Base-by-base conservation (phyloP, 768 basidiomycete species). In the Steccherinum ochraceum region DNA sequence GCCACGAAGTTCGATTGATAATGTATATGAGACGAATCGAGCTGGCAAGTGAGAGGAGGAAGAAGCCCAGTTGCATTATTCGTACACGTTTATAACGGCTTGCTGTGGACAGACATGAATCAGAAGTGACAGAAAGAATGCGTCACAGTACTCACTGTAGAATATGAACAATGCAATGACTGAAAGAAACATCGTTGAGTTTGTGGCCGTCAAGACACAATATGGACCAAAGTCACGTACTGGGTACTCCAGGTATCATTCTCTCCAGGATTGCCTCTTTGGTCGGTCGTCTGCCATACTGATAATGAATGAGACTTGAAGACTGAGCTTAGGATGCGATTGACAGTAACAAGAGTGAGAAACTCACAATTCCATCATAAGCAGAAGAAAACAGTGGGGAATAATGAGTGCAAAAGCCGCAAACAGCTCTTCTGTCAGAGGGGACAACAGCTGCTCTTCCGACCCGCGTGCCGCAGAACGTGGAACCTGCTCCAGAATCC, bases 321-420 rank as follows among this genome's bases (percentile, higher is more conserved):
- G 41, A 19, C 13, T 12, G 35, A 45, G 13, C 39, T 49, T 20
- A 54, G 43, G 7, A 50, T 16, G 12, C 26, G 23, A 26, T 49
- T 18, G 13, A 26, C 16, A 23, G 12, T 12, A 13, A 10, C 3
- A 24, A 20, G 30, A 20, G 35, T 21, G n/a, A 20, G 7, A 41
- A 10, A 70, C 87, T 59, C 62, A 93, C 90, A 92, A 86, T 61
- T 90, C 84, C 87, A 93, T 89, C 71, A 90, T 69, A 13, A 91
- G 60, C 35, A 91, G 72, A 46, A 91, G 68, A 61, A 83, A 91
- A 2, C 80, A 80, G 58, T 86, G 80, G 0, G 90, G 90, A 26
- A 86, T 82, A 50, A 90, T 77, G 48, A 85, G 68, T 18, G 86
- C 64, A 16, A 77, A 56, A 10, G 86, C 71, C 55, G 81, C 76